These are phyloP conservation scores for Hericium coralloides DNA, from an alignment of 768 basidiomycete species.

Conservation along the genomic window DNA sequence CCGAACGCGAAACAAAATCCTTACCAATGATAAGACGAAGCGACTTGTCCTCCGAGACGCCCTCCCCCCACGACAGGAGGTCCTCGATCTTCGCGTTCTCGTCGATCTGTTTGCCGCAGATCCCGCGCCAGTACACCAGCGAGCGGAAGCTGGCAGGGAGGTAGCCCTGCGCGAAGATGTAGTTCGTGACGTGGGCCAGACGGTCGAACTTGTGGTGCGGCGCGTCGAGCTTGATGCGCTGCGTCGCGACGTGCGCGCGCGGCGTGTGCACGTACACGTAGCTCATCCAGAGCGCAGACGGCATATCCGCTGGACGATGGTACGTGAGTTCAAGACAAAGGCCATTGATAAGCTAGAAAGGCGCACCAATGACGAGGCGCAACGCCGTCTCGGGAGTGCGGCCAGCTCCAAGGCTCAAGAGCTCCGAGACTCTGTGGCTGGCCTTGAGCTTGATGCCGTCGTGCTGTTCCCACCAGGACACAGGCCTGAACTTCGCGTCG, in stretches of 20 bases:
- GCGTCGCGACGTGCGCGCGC: conserved; percentile 25
- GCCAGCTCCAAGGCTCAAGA: conserved; percentile 29
- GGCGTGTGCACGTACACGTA: conserved; percentile 31
- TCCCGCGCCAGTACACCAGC: conserved; percentile 33
- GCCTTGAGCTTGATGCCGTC: conserved; percentile 29
- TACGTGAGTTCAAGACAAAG: background rate
- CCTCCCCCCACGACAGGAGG: conserved; percentile 24
- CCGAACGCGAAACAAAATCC: background rate
- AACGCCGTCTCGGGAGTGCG: conserved; percentile 35
- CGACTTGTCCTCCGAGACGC: conserved; percentile 26
- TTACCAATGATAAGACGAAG: conserved; percentile 30
- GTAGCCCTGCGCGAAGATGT: conserved; percentile 35
- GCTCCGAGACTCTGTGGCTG: conserved; percentile 27
- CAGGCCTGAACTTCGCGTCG: conserved; percentile 32
- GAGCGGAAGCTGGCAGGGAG: conserved; percentile 25
- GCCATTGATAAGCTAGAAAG: background rate
- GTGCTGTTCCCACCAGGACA: conserved; percentile 36
- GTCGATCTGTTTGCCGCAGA: conserved; percentile 26
- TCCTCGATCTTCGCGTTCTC: conserved; percentile 20
- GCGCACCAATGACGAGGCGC: conserved; percentile 37
- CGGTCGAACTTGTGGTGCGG: conserved; percentile 25
- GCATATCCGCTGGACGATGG: conserved; percentile 28
- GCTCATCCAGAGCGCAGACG: conserved; percentile 34
- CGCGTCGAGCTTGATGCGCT: conserved; percentile 33
- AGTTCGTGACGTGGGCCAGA: conserved; percentile 39